phyloP scores from a whole-genome alignment of 371 early-diverging fungal genomes.

The Rhizopus delemar region DNA sequence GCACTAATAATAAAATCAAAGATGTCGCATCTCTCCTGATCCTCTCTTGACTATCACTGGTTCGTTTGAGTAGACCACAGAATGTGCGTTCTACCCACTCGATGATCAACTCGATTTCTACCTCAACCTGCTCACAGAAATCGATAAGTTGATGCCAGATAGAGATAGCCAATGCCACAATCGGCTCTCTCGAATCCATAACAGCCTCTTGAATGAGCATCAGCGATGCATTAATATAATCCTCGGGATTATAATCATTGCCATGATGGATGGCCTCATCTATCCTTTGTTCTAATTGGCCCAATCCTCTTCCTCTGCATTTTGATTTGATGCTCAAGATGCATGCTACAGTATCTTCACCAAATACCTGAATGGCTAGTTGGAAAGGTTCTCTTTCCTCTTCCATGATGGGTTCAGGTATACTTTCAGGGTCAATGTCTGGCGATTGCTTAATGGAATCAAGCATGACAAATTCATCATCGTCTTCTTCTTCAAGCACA shows the following conservation, averaged over 20 bases:
- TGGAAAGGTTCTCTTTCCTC: constrained; percentile 51
- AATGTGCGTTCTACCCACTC: constrained; percentile 57
- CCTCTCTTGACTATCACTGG: constrained; percentile 62
- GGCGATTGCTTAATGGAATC: not conserved
- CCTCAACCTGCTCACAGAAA: not conserved
- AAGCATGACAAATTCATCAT: not conserved
- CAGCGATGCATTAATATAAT: constrained; percentile 59
- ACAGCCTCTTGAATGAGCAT: constrained; percentile 61
- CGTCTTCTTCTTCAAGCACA: constrained; percentile 1
- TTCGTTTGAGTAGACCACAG: constrained; percentile 57
- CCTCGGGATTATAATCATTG: constrained; percentile 5
- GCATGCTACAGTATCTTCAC: constrained; percentile 48
- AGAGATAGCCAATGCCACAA: constrained; percentile 48
- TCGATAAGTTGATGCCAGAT: constrained; percentile 62
- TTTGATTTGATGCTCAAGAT: constrained; percentile 55
- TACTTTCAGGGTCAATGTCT: constrained; percentile 32
- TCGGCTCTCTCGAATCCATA: constrained; percentile 69
- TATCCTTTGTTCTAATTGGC: constrained; percentile 37
- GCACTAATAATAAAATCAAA: constrained; percentile 55
- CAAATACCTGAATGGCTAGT: constrained; percentile 54
- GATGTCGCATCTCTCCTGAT: constrained; percentile 52
- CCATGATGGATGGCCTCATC: constrained; percentile 27
- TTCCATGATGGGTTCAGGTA: constrained; percentile 57
- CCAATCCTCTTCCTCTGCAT: constrained; percentile 55
- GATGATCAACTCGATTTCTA: constrained; percentile 33